phyloP scores from a whole-genome alignment of 129 eudicot species.

The Mikania micrantha region DNA sequence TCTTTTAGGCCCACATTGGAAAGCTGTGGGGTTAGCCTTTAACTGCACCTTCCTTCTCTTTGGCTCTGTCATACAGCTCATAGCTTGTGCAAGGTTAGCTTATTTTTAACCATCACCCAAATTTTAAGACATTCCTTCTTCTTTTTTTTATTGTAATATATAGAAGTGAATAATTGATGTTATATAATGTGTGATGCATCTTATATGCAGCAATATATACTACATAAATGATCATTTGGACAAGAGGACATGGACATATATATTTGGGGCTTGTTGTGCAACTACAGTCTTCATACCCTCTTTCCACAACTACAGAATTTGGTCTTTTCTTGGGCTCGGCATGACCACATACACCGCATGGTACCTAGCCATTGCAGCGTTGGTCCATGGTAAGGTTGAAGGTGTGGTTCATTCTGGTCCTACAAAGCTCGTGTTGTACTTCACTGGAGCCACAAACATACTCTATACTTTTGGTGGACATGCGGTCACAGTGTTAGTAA shows the following conservation, averaged over 20 bases:
- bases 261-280: conserved; percentile 81
- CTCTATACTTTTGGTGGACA: conserved; percentile 81
- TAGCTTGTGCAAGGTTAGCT: conserved; percentile 79
- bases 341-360: conserved; percentile 83
- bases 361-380: conserved; percentile 64
- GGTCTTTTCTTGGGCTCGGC: conserved; percentile 76
- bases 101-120: not conserved
- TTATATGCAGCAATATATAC: conserved; percentile 54
- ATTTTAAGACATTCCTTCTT: not conserved
- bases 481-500: conserved; percentile 73
- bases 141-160: no score
- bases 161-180: no score
- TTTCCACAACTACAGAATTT: conserved; percentile 60
- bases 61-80: conserved; percentile 82
- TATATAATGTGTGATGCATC: not conserved
- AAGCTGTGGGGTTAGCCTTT: conserved; percentile 59
- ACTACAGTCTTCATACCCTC: conserved; percentile 67
- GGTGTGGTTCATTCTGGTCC: conserved; percentile 73
- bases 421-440: conserved; percentile 41
- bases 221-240: conserved; percentile 62
- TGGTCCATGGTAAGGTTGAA: conserved; percentile 70
- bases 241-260: conserved; percentile 80
- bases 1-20: conserved; percentile 62
- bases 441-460: conserved; percentile 71
- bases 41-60: conserved; percentile 67